Percentiles rank a stretch among this genome's conserved stretches.
Conservation (phyloP, 305 asterid genomes). For the Ilex paraguariensis region DNA sequence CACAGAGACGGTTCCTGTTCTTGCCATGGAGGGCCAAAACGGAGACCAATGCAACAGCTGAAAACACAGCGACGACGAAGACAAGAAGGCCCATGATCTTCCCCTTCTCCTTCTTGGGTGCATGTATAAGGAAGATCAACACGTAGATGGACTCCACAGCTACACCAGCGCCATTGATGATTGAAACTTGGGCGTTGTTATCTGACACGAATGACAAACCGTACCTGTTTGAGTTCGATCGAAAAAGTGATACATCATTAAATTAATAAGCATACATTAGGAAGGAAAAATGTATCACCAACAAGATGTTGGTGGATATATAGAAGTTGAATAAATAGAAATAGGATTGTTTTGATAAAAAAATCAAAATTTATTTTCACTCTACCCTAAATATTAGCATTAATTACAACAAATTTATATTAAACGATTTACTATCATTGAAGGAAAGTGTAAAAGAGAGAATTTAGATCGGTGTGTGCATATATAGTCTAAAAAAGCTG, state of each 20-base stretch:
- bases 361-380: no score
- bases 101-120: constrained; percentile 59
- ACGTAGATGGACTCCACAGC: constrained; percentile 54
- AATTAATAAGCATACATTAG: no score
- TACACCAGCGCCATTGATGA: constrained; percentile 45
- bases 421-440: no score
- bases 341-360: no score
- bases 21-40: constrained; percentile 38
- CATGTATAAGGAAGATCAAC: constrained; percentile 39
- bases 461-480: no score
- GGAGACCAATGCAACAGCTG: constrained; percentile 46
- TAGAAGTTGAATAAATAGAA: no score
- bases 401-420: no score
- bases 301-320: no score
- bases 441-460: no score
- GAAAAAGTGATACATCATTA: background rate
- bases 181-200: constrained; percentile 37
- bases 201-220: constrained; percentile 40
- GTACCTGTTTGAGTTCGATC: constrained; percentile 21
- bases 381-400: no score
- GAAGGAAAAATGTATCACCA: no score
- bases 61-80: constrained; percentile 35
- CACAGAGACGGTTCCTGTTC: constrained; percentile 45
- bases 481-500: no score
- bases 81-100: constrained; percentile 42